Base-by-base conservation (phyloP, 2,329 filamentous ascomycete species). In the Alternaria dauci region DNA sequence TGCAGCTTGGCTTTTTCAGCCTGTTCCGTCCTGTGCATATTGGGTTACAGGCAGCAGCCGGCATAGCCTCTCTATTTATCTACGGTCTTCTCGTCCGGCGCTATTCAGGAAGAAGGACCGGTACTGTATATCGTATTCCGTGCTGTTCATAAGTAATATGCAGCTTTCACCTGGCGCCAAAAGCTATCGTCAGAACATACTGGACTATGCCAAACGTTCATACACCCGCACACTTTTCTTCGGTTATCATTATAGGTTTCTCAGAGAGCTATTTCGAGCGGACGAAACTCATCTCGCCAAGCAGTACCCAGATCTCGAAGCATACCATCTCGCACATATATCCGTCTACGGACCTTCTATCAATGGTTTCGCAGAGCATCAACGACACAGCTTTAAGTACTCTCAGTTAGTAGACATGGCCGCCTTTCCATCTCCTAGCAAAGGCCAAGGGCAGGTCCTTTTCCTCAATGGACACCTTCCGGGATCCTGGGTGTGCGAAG, bases 161-260 rank as follows among this genome's bases (percentile, higher is more conserved):
- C 38, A 30, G 25, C 34, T 48, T 18, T 48, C 55, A 41, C 46
- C 47, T 18, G 47, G 18, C 8, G 52, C 59, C 18, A 20, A 41
- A 5, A 46, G 41, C 8, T 62, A 59, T 38, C 51, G 59, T 9
- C 18, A 52, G 4, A 30, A 44, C 6, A 43, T 59, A 8, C 41
- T 62, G 7, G 28, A 48, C 39, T 62, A 59, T 36, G 39, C 26
- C 8, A n/a, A 34, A n/a, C 55, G 59, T 16, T 59, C 59, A n/a
- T 62, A 55, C 23, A 62, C 59, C 6, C 54, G 55, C n/a, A 55
- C 59, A 5, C 46, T 62, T 12, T 59, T 56, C 32, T 57, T 55
- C 12, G 59, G 59, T 2, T 56, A 48, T 36, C 58, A 59, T 16
- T 62, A 62, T 5, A 53, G 59, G 26, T 59, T 62, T 20, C 34